Evolutionary conservation across 2,329 filamentous ascomycete genomes (phyloP).

Genomic region (Fusarium phyllophilum): DNA sequence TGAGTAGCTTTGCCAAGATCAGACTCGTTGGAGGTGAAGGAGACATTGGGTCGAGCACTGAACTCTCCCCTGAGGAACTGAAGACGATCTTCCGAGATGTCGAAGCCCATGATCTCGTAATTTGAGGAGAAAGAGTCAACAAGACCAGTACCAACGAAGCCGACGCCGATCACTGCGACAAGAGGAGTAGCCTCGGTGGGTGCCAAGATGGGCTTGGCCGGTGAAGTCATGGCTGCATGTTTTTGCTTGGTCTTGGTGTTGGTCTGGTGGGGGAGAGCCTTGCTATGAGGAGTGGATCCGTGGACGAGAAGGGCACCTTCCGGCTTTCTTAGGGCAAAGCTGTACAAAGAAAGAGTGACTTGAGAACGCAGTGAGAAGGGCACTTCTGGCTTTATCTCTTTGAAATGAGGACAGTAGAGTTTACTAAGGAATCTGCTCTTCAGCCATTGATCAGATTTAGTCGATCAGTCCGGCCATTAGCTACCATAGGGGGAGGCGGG

Average conservation of each 20-base stretch:
- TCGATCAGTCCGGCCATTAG: too few relatives aligned
- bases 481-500: too few relatives aligned
- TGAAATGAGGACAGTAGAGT: too few relatives aligned
- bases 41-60: slow-evolving; percentile 13
- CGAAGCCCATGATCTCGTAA: slow-evolving; percentile 57
- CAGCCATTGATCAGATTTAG: too few relatives aligned
- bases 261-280: background rate
- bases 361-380: too few relatives aligned
- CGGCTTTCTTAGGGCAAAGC: too few relatives aligned
- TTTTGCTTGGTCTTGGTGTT: background rate
- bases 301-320: too few relatives aligned
- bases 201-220: background rate
- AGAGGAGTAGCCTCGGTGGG: slow-evolving; percentile 39
- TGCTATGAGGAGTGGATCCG: slow-evolving; percentile 5
- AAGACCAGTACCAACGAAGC: slow-evolving; percentile 62
- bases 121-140: slow-evolving; percentile 53
- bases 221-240: background rate
- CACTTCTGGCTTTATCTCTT: too few relatives aligned
- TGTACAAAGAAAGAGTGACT: too few relatives aligned
- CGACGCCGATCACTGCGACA: slow-evolving; percentile 62
- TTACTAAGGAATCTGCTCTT: too few relatives aligned
- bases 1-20: slow-evolving; percentile 57
- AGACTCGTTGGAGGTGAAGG: slow-evolving; percentile 50
- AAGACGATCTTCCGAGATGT: slow-evolving; percentile 55
- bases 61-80: slow-evolving; percentile 46